Evolutionary conservation across 331 rosid species (phyloP), one percentile per base, ranked within the genome.

Genomic region (Rosa hybrid): DNA sequence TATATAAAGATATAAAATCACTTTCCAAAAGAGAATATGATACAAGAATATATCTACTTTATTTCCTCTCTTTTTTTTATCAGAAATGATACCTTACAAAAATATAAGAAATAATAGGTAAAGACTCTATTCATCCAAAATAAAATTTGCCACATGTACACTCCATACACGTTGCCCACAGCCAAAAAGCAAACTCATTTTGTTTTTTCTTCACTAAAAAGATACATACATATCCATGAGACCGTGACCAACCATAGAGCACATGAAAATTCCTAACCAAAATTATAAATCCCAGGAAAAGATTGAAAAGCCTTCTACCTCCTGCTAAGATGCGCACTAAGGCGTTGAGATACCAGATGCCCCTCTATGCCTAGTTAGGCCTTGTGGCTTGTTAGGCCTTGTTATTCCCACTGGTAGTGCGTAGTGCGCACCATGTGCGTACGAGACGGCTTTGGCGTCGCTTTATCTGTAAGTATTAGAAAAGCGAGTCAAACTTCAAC

Each of bases 401-500:
- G 16, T 10, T 7, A 4, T 68, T 42, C 30, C 63, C 30, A 68
- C 17, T 68, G 8, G 16, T 0, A 1, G 74, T 69, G 74, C 18
- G 74, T n/a, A 69, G 0, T n/a, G 20, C 74, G 74, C 53, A 69
- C 51, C 51, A 65, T 23, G 38, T 5, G 41, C 0, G 68, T 23
- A 12, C 8, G 68, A 30, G 71, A 18, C 23, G 25, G 71, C 71
- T 65, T 6, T 30, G 71, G 21, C 44, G 45, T 65, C 21, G 71
- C 71, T 65, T 64, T 34, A 1, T 14, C 70, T 2, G 45, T 34
- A 68, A 67, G 71, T 48, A 67, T 16, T 38, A 8, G 12, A 65
- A 65, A 68, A 9, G 74, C 53, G 53, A 69, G 53, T 69, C 74
- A 69, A 69, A 69, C 74, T 69, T 44, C 30, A 42, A 69, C 53